Evolutionary conservation across 2,329 filamentous ascomycete species (phyloP), one percentile per base, ranked within the genome.

Genomic region (Pseudocercospora cruenta): DNA sequence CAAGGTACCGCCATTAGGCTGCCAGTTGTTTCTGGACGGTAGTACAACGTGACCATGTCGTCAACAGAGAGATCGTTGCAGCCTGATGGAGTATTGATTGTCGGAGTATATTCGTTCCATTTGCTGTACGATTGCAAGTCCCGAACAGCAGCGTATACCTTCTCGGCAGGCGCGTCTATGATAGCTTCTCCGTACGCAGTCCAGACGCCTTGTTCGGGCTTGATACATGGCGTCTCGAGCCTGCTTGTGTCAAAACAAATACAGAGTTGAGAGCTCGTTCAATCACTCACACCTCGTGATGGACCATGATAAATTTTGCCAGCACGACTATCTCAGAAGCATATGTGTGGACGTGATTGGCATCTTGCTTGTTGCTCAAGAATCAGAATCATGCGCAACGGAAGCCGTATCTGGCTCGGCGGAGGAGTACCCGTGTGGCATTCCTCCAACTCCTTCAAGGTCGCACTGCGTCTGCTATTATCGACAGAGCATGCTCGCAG

Each of bases 21-120:
- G 14, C 57, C 64, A 14, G 1, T 49, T n/a, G 62, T 14, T 51
- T 64, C 62, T 22, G 62, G 49, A 21, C 65, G 62, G 31, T 64
- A 64, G 24, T 58, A 19, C 12, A 67, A 36, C 3, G 49, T 67
- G 28, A 67, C 36, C 62, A 58, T 62, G 22, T 64, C 65, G 53
- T 45, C 58, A 5, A 67, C 58, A 8, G 16, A 14, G 8, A 67
- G 51, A 14, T 21, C n/a, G 22, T 64, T 64, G 26, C 10, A 19
- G 9, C 43, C 54, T 9, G 61, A 62, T 3, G 49, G 62, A 4
- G 62, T 64, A 8, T 14, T 60, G 14, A 64, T 53, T 16, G 47
- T 53, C 5, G 65, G 58, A 2, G 58, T 67, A 49, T 64, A 67
- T 21, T 45, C 21, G 58, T 67, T 67, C 65, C 62, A 67, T 58